These are phyloP conservation scores for Saturnispora saitoi DNA, from an alignment of 805 yeast species.

Conservation along the genomic window DNA sequence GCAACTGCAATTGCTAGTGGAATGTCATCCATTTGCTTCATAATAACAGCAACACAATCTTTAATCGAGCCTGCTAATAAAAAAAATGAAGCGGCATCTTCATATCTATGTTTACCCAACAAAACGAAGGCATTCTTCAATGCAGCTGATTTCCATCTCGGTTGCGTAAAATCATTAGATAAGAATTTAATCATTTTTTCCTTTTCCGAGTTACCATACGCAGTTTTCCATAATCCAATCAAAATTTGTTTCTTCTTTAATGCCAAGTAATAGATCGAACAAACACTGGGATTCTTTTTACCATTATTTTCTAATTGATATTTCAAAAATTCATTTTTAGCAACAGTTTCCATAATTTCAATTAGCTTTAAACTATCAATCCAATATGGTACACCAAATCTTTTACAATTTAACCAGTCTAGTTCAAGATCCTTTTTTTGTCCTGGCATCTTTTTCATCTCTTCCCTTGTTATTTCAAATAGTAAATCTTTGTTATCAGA, in stretches of 20 bases:
- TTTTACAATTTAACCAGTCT: constrained; percentile 52
- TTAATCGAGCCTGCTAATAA: constrained; percentile 64
- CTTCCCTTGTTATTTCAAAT: constrained; percentile 39
- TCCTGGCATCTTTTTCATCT: constrained; percentile 21
- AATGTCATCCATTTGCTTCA: constrained; percentile 57
- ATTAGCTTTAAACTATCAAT: constrained; percentile 36
- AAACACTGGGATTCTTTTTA: constrained; percentile 58
- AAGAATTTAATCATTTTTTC: constrained; percentile 73
- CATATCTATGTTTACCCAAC: constrained; percentile 76
- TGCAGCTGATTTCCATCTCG: constrained; percentile 84
- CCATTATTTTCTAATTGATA: constrained; percentile 33
- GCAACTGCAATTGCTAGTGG: constrained; percentile 76
- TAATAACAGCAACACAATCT: constrained; percentile 71
- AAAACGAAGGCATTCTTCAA: constrained; percentile 86
- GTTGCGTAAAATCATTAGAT: constrained; percentile 62
- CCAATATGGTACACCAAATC: constrained; percentile 71
- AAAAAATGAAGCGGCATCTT: constrained; percentile 86
- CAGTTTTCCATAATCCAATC: constrained; percentile 75
- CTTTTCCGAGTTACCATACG: constrained; percentile 69
- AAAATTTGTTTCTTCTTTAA: constrained; percentile 68
- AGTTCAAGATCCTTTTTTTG: constrained; percentile 26
- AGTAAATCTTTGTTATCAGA: constrained; percentile 68
- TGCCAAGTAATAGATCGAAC: constrained; percentile 72
- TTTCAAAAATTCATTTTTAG: constrained; percentile 54
- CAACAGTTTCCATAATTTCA: constrained; percentile 56